A percentile compares a stretch with the other conserved stretches of the same genome.
Evolutionary conservation across 305 asterid species (phyloP).

Genomic region (Ruellia speciosa): DNA sequence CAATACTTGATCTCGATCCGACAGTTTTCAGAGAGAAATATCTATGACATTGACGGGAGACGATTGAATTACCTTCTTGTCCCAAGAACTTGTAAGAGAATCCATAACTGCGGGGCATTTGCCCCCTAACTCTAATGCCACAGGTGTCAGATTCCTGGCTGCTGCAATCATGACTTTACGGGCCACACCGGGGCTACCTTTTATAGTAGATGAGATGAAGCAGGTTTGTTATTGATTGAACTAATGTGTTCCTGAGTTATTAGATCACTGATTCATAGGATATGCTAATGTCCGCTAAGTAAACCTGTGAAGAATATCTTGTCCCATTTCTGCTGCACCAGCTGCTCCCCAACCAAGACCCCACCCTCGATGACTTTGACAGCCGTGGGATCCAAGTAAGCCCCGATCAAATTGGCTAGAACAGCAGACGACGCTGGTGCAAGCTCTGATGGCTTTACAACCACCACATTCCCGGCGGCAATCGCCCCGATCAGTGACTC

Average conservation of each 20-base stretch:
- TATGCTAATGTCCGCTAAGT: too few relatives aligned
- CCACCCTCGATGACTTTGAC: conserved; percentile 68
- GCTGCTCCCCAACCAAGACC: conserved; percentile 36
- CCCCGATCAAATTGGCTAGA: conserved; percentile 33
- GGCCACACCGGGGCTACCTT: conserved; percentile 54
- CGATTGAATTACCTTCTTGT: conserved; percentile 47
- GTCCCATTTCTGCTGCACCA: conserved; percentile 68
- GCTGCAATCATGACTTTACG: conserved; percentile 60
- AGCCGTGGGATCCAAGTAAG: conserved; percentile 52
- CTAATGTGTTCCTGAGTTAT: too few relatives aligned
- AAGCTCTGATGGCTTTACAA: conserved; percentile 68
- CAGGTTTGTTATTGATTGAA: too few relatives aligned
- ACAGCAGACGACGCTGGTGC: conserved; percentile 59
- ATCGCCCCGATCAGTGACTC: conserved; percentile 80
- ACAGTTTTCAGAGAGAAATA: too few relatives aligned
- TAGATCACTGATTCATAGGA: too few relatives aligned
- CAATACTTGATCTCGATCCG: too few relatives aligned
- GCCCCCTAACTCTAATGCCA: conserved; percentile 65
- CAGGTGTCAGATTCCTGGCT: conserved; percentile 63
- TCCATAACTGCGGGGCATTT: conserved; percentile 74
- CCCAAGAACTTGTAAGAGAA: conserved; percentile 51
- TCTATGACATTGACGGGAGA: too few relatives aligned
- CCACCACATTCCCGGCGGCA: conserved; percentile 64
- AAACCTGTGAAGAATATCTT: conserved; percentile 81
- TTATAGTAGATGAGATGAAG: too few relatives aligned